These are phyloP conservation scores for Starmerella cellae DNA, from an alignment of 805 yeast genomes.

Conservation along the genomic window DNA sequence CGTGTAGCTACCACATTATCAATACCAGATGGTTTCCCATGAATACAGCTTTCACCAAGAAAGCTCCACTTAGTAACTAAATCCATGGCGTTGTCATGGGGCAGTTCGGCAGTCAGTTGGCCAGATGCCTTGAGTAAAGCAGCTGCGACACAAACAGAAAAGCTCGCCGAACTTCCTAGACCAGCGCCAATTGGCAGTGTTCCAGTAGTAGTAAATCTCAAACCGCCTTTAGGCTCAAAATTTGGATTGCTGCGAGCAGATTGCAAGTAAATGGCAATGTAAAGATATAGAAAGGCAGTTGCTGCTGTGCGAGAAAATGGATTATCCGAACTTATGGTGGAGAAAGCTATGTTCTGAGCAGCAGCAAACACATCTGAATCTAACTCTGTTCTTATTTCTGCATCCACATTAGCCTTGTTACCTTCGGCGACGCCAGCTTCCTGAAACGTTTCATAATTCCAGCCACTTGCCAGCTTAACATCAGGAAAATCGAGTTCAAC, in stretches of 20 bases:
- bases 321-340: conserved; percentile 31
- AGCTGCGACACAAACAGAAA: conserved; percentile 69
- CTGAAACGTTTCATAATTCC: conserved; percentile 43
- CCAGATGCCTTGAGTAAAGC: conserved; percentile 51
- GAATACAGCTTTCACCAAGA: conserved; percentile 88
- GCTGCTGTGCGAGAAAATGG: conserved; percentile 66
- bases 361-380: conserved; percentile 43
- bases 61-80: conserved; percentile 77
- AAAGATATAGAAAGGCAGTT: conserved; percentile 68
- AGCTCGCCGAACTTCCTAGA: conserved; percentile 84
- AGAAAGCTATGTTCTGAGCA: conserved; percentile 31
- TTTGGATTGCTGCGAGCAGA: too few species aligned
- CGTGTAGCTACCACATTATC: conserved; percentile 92
- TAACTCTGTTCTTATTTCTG: conserved; percentile 12
- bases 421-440: background rate
- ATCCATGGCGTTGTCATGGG: conserved; percentile 22
- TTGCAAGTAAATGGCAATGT: conserved; percentile 26
- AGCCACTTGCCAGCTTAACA: conserved; percentile 48
- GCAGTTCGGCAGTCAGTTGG: conserved; percentile 29
- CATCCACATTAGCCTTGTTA: background rate
- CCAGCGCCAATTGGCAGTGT: conserved; percentile 95
- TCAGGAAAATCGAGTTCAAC: conserved; percentile 73
- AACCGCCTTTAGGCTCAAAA: conserved; percentile 1
- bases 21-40: conserved; percentile 93
- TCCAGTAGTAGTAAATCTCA: conserved; percentile 59